Conservation (phyloP, 495 filamentous ascomycete genomes). For the Letharia lupina region DNA sequence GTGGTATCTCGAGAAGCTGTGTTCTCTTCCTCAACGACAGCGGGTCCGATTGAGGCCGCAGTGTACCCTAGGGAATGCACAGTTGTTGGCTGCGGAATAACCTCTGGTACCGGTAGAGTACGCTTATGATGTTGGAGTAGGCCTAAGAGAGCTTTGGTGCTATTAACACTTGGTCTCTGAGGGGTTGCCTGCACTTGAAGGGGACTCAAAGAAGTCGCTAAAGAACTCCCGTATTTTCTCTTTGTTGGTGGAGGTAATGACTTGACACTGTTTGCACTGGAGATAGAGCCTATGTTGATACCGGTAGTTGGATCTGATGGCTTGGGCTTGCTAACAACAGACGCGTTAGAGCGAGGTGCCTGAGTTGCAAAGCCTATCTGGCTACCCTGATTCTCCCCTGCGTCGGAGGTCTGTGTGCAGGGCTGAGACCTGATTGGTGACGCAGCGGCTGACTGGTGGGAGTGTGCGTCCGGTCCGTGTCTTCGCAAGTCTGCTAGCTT, state of each 20-base stretch:
- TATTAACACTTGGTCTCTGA: background rate
- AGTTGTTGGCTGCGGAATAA: background rate
- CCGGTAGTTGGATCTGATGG: background rate
- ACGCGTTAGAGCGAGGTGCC: background rate
- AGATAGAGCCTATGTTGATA: background rate
- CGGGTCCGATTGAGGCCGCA: background rate
- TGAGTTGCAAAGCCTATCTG: constrained; percentile 18
- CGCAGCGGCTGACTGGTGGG: constrained; percentile 21
- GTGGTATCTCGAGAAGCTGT: background rate
- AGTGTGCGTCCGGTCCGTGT: constrained; percentile 23
- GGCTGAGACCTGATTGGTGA: constrained; percentile 9
- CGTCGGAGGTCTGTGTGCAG: constrained; percentile 1
- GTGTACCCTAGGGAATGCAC: background rate
- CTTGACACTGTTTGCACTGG: background rate
- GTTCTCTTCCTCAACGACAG: background rate
- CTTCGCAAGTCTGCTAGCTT: constrained; percentile 17
- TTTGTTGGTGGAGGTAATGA: too few species aligned
- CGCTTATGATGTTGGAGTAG: background rate
- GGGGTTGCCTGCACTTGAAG: background rate
- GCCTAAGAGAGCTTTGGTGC: background rate
- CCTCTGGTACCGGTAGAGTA: background rate
- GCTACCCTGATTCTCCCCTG: background rate
- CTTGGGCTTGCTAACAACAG: constrained; percentile 2
- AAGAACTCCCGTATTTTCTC: background rate
- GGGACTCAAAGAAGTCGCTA: background rate